Evolutionary conservation across 2,329 filamentous ascomycete species (phyloP).

Genomic region (Botrytis squamosa): DNA sequence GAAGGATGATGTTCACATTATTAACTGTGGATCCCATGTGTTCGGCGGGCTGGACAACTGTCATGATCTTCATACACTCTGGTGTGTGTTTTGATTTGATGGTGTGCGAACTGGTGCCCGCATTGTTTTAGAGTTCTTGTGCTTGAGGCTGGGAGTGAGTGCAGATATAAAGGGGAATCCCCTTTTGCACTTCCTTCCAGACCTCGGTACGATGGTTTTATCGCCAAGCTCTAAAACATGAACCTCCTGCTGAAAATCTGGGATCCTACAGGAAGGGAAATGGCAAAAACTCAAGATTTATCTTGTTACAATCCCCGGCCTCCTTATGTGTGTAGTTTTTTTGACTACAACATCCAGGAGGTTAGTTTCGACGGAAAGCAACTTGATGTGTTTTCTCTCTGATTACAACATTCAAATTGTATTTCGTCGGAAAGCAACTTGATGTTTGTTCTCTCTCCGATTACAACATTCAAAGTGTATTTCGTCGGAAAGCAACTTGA

Average conservation of each 20-base stretch:
- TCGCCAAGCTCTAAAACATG: too few species aligned
- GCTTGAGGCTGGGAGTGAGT: too few species aligned
- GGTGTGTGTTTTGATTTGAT: neutral
- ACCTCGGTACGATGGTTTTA: too few species aligned
- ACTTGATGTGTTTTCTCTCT: neutral
- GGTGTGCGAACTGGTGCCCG: neutral
- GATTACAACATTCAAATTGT: neutral
- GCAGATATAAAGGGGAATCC: too few species aligned
- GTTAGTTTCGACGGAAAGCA: neutral
- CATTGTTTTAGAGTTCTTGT: too few species aligned
- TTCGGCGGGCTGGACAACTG: neutral
- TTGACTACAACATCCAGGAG: neutral
- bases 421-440: neutral
- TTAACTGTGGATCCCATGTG: neutral
- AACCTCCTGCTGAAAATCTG: neutral
- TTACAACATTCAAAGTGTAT: too few species aligned
- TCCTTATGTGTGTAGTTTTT: neutral
- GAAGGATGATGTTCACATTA: neutral
- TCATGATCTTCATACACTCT: neutral
- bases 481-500: too few species aligned
- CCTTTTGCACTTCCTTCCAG: too few species aligned
- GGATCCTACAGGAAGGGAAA: neutral
- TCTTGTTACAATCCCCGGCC: neutral
- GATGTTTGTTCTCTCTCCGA: neutral
- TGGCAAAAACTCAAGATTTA: neutral